Base-by-base conservation (phyloP, 2,329 filamentous ascomycete species). In the Harringtonia aguacate region DNA sequence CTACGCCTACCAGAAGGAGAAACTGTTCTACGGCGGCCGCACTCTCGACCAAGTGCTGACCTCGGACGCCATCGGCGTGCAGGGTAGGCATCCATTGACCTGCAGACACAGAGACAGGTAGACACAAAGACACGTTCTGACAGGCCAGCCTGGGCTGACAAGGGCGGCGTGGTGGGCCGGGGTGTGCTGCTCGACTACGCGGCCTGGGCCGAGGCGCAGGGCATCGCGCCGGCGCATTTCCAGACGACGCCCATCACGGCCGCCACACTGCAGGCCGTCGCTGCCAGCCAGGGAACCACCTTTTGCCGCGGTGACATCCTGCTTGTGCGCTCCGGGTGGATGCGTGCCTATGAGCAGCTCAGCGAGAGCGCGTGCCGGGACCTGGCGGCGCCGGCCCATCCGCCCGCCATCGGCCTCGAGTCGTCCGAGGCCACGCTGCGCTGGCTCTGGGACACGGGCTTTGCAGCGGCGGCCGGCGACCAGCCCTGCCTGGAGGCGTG, bases 361-460 rank as follows among this genome's bases (percentile, higher is more conserved):
- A 36, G 31, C 8, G 24, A 27, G 8, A n/a, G 8, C 4, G 22
- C 24, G 12, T 17, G 40, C 21, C 9, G 14, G n/a, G 21, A 21
- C 4, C 22, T 42, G 4, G 56, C 66, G 4, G 53, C 54, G 9
- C 54, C 66, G 3, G 52, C 60, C 1, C 47, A 53, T 1, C 41
- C 44, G 14, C 22, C 36, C 14, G 57, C 60, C 20, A 59, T 66
- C 46, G 73, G 72, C 0, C 59, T 75, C 3, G 65, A 74, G 40
- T 68, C 68, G 0, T 67, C 65, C 3, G 61, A 69, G 15, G 64
- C 63, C 6, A 68, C 66, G 4, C 61, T 76, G 13, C 63, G 66
- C 29, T 80, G 75, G 75, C 58, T 79, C n/a, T 79, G 75, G 74
- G 68, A 77, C 42, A 17, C 10, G n/a, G 59, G 63, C 12, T 76